These are phyloP conservation scores for Ligustrum vulgare DNA, from an alignment of 257 asterid genomes.

Conservation along the genomic window DNA sequence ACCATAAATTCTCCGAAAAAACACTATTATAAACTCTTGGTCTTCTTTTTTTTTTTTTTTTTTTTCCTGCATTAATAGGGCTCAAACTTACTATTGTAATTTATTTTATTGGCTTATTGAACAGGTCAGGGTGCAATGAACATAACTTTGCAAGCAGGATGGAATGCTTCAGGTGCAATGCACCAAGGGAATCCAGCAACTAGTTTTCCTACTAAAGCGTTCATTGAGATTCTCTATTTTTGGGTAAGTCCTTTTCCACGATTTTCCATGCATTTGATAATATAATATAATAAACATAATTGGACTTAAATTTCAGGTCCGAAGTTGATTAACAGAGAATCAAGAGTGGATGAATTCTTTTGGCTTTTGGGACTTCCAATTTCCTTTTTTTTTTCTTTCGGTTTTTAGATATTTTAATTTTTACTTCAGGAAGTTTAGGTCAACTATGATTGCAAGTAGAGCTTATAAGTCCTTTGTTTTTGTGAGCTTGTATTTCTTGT, in stretches of 20 bases:
- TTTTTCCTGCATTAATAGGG: too few relatives aligned
- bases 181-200: conserved; percentile 80
- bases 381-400: conserved; percentile 25
- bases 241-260: conserved; percentile 34
- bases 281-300: neutral
- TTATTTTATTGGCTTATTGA: neutral
- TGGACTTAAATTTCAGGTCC: conserved; percentile 33
- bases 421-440: conserved; percentile 37
- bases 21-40: too few relatives aligned
- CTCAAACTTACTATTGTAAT: neutral
- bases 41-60: too few relatives aligned
- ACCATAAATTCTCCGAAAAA: too few relatives aligned
- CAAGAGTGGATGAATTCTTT: conserved; percentile 38
- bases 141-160: conserved; percentile 96
- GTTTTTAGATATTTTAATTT: conserved; percentile 29
- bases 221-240: conserved; percentile 59
- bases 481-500: conserved; percentile 43
- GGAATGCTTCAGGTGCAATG: conserved; percentile 98
- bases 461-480: conserved; percentile 30
- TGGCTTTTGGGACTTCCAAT: conserved; percentile 34
- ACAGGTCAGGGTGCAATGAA: conserved; percentile 89
- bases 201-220: conserved; percentile 45
- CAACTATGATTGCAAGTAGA: conserved; percentile 31
- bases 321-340: conserved; percentile 46
- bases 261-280: neutral